Evolutionary conservation across 1,139 yeast species (phyloP).

Genomic region (Scheffersomyces illinoinensis): DNA sequence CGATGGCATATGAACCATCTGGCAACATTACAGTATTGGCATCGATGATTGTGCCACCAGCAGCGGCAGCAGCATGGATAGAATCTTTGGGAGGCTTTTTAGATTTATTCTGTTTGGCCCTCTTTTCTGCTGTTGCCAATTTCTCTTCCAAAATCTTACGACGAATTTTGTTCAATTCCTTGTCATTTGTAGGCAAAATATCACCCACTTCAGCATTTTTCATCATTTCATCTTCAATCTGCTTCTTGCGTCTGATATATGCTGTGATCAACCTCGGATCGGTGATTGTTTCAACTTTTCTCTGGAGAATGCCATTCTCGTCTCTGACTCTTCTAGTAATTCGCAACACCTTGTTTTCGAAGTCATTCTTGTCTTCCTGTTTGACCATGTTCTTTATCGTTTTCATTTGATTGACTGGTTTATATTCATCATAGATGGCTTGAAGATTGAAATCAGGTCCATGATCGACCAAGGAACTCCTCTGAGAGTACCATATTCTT

Average conservation of each 20-base stretch:
- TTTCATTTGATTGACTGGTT: constrained; percentile 39
- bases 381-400: constrained; percentile 32
- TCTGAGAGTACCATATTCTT: constrained; percentile 89
- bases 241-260: constrained; percentile 76
- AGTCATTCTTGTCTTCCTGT: constrained; percentile 37
- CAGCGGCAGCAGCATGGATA: constrained; percentile 51
- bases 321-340: constrained; percentile 83
- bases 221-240: constrained; percentile 68
- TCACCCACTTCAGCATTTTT: constrained; percentile 61
- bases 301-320: constrained; percentile 81
- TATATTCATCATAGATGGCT: constrained; percentile 39
- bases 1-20: constrained; percentile 48
- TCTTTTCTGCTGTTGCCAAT: constrained; percentile 78
- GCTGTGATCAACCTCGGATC: constrained; percentile 90
- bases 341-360: constrained; percentile 52
- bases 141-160: constrained; percentile 81
- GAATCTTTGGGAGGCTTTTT: constrained; percentile 38
- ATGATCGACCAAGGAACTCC: constrained; percentile 55
- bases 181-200: constrained; percentile 79
- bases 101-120: constrained; percentile 49
- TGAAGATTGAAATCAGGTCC: constrained; percentile 24
- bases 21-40: constrained; percentile 47
- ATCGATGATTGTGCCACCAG: constrained; percentile 43
- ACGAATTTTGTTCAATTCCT: constrained; percentile 77
- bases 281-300: constrained; percentile 73